Base-by-base conservation (phyloP, 1,284 basidiomycete species). In the Hemileia vastatrix region DNA sequence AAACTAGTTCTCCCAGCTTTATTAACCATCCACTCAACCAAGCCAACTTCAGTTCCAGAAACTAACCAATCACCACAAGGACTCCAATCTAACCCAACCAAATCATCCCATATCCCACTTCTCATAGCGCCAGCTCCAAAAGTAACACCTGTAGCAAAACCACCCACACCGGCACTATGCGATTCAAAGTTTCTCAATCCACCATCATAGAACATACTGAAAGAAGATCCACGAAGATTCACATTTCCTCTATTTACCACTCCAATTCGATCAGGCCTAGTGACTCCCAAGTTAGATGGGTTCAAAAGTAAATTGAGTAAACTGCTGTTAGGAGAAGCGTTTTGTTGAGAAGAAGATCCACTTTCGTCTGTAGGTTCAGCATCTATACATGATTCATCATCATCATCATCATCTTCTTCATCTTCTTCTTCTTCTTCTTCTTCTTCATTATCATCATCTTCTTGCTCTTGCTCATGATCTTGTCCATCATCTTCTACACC, bases 21-120 rank as follows among this genome's bases (percentile, higher is more conserved):
- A 32, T 55, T 62, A 21, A 62, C 53, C 31, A 55, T 62, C 60
- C 60, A 62, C 51, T 62, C 60, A 13, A 62, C 60, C n/a, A 62
- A 45, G 11, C 53, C 60, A 15, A 50, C 53, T 50, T 62, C 60
- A 27, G 60, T 62, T n/a, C 60, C 60, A 4, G 53, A 55, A 44
- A 55, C 31, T 15, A 62, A 33, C 44, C 47, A 62, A 3, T 62
- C 53, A 11, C 60, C 60, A 47, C 51, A 43, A 4, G 53, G 45
- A 18, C 24, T 48, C 60, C 60, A 62, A 51, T 48, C 43, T 32
- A 62, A 49, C 18, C 60, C 60, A 24, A 62, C 50, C n/a, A 62
- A 47, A 23, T 62, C 60, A 43, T 62, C 60, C 60, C 60, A 62
- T 45, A 55, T 62, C 1, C 60, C 60, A 33, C 45, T 49, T 24